Conservation (phyloP, 768 basidiomycete genomes). For the Boletus coccyginus region DNA sequence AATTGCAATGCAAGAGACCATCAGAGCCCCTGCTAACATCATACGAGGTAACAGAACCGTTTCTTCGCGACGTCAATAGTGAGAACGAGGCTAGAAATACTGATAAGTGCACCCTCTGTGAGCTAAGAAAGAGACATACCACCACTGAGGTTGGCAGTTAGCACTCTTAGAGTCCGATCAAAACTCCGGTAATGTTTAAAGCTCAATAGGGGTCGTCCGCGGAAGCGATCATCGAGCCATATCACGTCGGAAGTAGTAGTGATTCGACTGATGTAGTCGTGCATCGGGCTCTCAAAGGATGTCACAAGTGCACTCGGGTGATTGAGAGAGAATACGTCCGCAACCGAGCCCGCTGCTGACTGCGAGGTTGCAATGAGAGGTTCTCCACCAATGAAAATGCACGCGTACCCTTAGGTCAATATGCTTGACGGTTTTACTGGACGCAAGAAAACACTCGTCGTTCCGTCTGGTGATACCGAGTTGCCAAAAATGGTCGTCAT, state of each 20-base stretch:
- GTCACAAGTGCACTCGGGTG: conserved; percentile 45
- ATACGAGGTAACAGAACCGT: conserved; percentile 59
- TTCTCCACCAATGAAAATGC: neutral
- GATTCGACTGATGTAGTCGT: conserved; percentile 48
- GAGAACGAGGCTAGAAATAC: conserved; percentile 44
- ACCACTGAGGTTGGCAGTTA: conserved; percentile 36
- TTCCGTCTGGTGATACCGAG: conserved; percentile 37
- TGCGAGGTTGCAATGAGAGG: conserved; percentile 18
- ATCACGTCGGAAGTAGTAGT: conserved; percentile 60
- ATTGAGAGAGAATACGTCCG: conserved; percentile 36
- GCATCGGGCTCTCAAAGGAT: conserved; percentile 44
- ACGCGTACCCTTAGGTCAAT: conserved; percentile 58
- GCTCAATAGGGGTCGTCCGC: conserved; percentile 55
- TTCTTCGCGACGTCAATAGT: conserved; percentile 58
- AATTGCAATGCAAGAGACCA: conserved; percentile 42
- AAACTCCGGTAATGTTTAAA: conserved; percentile 58
- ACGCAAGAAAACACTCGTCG: conserved; percentile 46
- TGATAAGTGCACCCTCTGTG: neutral
- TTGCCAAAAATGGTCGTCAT: conserved; percentile 49
- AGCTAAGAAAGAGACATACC: conserved; percentile 24
- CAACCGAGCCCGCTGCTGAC: conserved; percentile 26
- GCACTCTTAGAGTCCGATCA: conserved; percentile 54
- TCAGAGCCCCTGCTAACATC: conserved; percentile 48
- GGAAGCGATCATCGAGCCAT: conserved; percentile 68
- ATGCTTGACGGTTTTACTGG: conserved; percentile 39